Base-by-base conservation (phyloP, 768 basidiomycete genomes). In the Vararia minispora region DNA sequence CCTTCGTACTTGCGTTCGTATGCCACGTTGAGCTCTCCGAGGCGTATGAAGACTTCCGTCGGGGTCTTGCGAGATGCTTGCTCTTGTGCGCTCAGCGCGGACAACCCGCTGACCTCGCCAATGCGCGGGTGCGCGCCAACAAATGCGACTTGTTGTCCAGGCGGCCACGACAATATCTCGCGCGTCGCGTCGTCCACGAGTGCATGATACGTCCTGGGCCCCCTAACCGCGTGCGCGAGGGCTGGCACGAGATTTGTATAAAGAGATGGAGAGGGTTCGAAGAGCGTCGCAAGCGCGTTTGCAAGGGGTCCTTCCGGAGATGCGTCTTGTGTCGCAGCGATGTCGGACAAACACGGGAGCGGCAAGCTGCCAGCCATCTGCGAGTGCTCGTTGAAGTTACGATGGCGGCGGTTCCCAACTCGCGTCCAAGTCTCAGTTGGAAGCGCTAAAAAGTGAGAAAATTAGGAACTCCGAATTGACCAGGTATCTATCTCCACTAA, bases 111-210 rank as follows among this genome's bases (percentile, higher is more conserved):
- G 42, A 67, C 73, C 58, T 87, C 87, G 27, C 91, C 91, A 32
- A 94, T 94, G 42, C 88, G 73, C 25, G 91, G 91, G 62, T 94
- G 91, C 3, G 79, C 90, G 5, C 68, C 72, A 43, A 94, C 68
- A 52, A 95, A 90, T 43, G 60, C 57, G 0, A 76, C 75, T 48
- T 68, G 72, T 6, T 64, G 61, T 14, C 55, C 51, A 28, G 56
- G 37, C 35, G 68, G 60, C 82, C 80, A 84, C 26, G 52, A 56
- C n/a, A 50, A 47, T 36, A 87, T 69, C 28, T 65, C 55, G 3
- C 37, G 45, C 47, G 78, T 62, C 2, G 72, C 66, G 24, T 55
- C 49, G 45, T 76, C 68, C 47, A 90, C 69, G 41, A 90, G 60
- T 10, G 66, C 58, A 22, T 59, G 34, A 57, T 78, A 74, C n/a